phyloP scores from a whole-genome alignment of 345 rosid genomes.

The Luvunga scandens region DNA sequence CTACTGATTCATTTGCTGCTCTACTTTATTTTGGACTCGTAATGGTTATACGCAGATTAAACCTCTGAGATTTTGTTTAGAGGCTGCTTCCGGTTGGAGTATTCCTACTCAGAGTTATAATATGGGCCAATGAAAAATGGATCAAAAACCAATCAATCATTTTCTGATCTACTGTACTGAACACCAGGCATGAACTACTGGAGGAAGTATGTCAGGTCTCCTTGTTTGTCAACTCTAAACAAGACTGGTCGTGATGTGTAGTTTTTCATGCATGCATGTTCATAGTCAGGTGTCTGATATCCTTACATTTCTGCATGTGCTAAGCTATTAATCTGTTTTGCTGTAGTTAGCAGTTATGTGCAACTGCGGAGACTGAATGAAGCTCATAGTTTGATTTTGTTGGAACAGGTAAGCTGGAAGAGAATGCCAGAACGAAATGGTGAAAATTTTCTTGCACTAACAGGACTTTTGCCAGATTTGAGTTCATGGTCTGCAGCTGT shows the following conservation, averaged over 20 bases:
- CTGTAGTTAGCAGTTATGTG: neutral
- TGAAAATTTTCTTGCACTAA: slow-evolving; percentile 62
- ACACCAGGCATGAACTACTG: neutral
- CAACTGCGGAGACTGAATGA: neutral
- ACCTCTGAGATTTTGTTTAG: neutral
- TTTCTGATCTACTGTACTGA: neutral
- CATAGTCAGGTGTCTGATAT: neutral
- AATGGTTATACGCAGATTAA: neutral
- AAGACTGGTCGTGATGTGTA: neutral
- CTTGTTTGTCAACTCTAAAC: neutral
- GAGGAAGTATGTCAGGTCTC: neutral
- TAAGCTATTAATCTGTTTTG: neutral
- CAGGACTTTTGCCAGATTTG: slow-evolving; percentile 69
- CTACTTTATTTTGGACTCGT: neutral
- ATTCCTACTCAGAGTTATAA: neutral
- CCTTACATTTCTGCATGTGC: neutral
- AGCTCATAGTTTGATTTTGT: slow-evolving; percentile 8
- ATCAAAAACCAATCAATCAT: neutral
- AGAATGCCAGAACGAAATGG: slow-evolving; percentile 48
- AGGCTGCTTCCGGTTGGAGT: neutral
- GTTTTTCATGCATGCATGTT: neutral
- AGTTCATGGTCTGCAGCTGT: slow-evolving; percentile 56
- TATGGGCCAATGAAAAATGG: neutral
- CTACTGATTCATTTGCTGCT: neutral
- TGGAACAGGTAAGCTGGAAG: slow-evolving; percentile 68